Evolutionary conservation across 164 flowering plant genomes (phyloP).

Genomic region (Dillenia turbinata): DNA sequence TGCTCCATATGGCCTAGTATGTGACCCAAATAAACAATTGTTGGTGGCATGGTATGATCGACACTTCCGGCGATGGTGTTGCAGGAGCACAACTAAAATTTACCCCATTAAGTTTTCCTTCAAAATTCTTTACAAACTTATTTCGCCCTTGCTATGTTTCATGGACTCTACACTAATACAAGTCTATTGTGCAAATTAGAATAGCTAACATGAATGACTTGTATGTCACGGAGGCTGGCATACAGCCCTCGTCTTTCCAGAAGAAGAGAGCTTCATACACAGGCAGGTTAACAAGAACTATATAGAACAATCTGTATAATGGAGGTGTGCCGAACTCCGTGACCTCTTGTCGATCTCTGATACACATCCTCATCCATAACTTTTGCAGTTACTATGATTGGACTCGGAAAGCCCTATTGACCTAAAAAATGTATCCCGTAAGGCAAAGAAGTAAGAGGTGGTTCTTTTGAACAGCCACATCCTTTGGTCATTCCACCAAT

Average conservation of each 20-base stretch:
- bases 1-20: too few relatives aligned
- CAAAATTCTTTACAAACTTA: too few relatives aligned
- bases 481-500: constrained; percentile 31
- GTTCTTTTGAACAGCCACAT: constrained; percentile 21
- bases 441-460: constrained; percentile 22
- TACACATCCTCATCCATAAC: constrained; percentile 24
- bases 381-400: constrained; percentile 22
- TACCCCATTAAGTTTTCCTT: too few relatives aligned
- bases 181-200: constrained; percentile 10
- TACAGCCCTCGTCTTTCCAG: constrained; percentile 25
- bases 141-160: too few relatives aligned
- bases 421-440: constrained; percentile 14
- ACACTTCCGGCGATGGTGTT: too few relatives aligned
- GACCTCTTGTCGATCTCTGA: constrained; percentile 24
- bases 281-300: constrained; percentile 23
- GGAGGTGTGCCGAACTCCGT: constrained; percentile 34
- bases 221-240: constrained; percentile 14
- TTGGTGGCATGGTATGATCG: too few relatives aligned
- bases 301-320: constrained; percentile 15
- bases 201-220: constrained; percentile 16
- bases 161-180: not conserved
- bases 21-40: too few relatives aligned
- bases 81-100: too few relatives aligned
- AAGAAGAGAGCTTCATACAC: constrained; percentile 25
- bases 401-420: constrained; percentile 17